Conservation (phyloP, 441 rosid genomes). For the Brassica balearica region DNA sequence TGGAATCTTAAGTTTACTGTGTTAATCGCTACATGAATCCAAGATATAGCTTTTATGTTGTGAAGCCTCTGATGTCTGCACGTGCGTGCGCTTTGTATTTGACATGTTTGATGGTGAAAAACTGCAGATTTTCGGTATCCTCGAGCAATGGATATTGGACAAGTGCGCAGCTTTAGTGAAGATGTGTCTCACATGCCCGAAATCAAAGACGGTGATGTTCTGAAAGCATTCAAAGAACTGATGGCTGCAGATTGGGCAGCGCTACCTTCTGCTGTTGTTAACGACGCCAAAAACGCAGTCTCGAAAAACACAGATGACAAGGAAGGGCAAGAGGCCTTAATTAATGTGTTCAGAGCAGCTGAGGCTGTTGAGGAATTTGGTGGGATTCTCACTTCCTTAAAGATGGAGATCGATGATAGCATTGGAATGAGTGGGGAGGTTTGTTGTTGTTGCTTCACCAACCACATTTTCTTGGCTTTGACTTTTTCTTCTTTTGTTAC, state of each 20-base stretch:
- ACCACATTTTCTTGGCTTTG: neutral
- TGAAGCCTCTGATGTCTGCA: neutral
- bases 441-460: conserved; percentile 25
- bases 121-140: conserved; percentile 53
- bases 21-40: conserved; percentile 5
- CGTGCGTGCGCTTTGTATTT: neutral
- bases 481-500: conserved; percentile 8
- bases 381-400: conserved; percentile 71
- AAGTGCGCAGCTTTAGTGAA: conserved; percentile 61
- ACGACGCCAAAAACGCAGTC: conserved; percentile 64
- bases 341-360: conserved; percentile 73
- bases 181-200: conserved; percentile 72
- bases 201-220: conserved; percentile 62
- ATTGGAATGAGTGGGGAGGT: conserved; percentile 96
- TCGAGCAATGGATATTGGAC: conserved; percentile 54
- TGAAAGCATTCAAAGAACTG: conserved; percentile 74
- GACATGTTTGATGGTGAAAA: conserved; percentile 2
- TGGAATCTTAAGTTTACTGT: neutral
- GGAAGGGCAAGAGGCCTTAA: conserved; percentile 75
- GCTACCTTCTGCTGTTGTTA: conserved; percentile 56
- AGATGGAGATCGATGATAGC: conserved; percentile 90
- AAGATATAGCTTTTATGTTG: no score
- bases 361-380: conserved; percentile 92
- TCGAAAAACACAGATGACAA: conserved; percentile 69
- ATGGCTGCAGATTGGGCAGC: conserved; percentile 89